A percentile compares a stretch with the other conserved stretches of the same genome.
Conservation (phyloP, 768 basidiomycete genomes). For the Kondoa malvinella region DNA sequence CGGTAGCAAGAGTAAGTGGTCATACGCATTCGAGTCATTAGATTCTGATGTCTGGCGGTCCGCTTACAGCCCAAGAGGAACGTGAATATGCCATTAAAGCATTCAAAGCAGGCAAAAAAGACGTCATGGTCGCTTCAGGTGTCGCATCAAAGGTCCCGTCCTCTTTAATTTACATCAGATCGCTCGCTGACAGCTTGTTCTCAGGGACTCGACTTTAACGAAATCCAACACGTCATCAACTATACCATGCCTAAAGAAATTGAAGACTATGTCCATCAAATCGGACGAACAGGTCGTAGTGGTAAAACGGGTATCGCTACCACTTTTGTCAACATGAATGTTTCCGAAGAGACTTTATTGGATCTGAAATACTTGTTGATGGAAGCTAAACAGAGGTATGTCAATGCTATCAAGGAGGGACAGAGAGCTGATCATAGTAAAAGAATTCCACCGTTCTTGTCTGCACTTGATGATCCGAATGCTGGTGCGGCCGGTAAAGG, state of each 20-base stretch:
- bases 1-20: conserved; percentile 69
- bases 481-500: conserved; percentile 52
- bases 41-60: conserved; percentile 34
- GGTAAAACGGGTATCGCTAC: conserved; percentile 98
- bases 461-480: conserved; percentile 76
- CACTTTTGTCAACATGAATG: conserved; percentile 97
- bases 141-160: conserved; percentile 60
- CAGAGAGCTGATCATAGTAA: conserved; percentile 7
- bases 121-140: conserved; percentile 97
- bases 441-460: conserved; percentile 85
- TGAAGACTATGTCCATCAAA: conserved; percentile 98
- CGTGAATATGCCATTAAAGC: conserved; percentile 97
- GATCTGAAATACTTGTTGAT: conserved; percentile 92
- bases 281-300: conserved; percentile 89
- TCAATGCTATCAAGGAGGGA: not conserved
- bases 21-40: conserved; percentile 10
- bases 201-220: conserved; percentile 83
- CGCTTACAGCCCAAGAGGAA: conserved; percentile 57
- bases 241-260: conserved; percentile 99
- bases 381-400: conserved; percentile 90
- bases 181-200: not conserved
- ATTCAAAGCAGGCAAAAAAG: conserved; percentile 91
- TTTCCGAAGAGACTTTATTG: conserved; percentile 82
- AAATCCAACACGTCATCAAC: conserved; percentile 97
- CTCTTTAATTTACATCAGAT: not conserved